Evolutionary conservation across 2,329 filamentous ascomycete genomes (phyloP).

Genomic region (Thielaviopsis ethacetica): DNA sequence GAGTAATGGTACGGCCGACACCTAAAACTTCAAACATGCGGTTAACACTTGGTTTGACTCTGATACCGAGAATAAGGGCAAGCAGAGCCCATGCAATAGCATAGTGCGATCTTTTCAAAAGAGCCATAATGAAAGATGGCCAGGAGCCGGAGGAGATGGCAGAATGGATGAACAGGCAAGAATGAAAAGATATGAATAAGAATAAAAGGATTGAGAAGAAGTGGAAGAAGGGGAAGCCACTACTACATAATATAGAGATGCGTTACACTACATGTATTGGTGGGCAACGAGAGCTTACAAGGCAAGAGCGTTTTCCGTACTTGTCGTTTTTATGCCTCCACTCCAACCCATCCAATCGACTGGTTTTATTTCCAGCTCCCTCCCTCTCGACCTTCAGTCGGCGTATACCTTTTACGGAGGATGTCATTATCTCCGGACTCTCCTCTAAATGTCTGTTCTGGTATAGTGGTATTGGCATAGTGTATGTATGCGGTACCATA

Average conservation of each 20-base stretch:
- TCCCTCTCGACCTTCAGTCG: too few relatives aligned
- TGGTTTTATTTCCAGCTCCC: too few relatives aligned
- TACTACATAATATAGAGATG: not conserved
- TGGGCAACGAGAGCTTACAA: too few relatives aligned
- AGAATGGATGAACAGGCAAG: not conserved
- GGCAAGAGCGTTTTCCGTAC: too few relatives aligned
- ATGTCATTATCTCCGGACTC: too few relatives aligned
- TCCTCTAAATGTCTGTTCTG: too few relatives aligned
- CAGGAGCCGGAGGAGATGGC: not conserved
- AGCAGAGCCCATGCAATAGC: not conserved
- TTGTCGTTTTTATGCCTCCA: too few relatives aligned
- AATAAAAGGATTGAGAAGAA: not conserved
- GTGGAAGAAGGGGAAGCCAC: not conserved
- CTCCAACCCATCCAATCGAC: too few relatives aligned
- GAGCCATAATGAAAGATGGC: not conserved
- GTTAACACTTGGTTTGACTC: constrained; percentile 3
- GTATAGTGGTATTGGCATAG: too few relatives aligned
- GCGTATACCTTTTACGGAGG: too few relatives aligned
- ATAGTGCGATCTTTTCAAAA: not conserved
- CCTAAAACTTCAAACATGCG: constrained; percentile 15
- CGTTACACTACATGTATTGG: too few relatives aligned
- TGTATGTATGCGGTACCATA: too few relatives aligned
- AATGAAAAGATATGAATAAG: not conserved
- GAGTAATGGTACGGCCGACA: constrained; percentile 15
- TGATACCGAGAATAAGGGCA: not conserved